phyloP scores from a whole-genome alignment of 2,329 filamentous ascomycete genomes.

The Arachnopeziza araneosa region DNA sequence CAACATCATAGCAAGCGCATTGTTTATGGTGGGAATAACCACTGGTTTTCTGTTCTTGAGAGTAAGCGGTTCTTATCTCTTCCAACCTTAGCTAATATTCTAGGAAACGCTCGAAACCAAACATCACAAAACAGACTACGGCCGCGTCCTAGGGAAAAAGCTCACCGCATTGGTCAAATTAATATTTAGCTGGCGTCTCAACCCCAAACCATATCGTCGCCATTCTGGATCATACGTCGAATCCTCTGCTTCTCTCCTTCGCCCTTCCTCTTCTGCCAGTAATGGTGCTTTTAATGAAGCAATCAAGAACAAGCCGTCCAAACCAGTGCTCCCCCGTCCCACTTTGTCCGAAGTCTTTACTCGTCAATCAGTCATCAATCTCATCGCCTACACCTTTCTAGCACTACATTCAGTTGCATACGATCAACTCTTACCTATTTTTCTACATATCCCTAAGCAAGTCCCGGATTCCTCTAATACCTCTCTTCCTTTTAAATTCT shows the following conservation, averaged over 20 bases:
- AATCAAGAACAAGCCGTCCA: constrained; percentile 2
- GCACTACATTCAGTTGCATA: constrained; percentile 45
- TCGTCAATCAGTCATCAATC: constrained; percentile 66
- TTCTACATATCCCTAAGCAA: constrained; percentile 69
- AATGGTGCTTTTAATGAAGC: constrained; percentile 16
- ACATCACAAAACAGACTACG: constrained; percentile 65
- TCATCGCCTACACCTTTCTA: constrained; percentile 47
- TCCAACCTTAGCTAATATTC: not conserved
- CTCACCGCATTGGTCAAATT: constrained; percentile 40
- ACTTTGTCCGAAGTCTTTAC: constrained; percentile 64
- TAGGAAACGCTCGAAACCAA: constrained; percentile 76
- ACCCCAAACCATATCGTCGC: constrained; percentile 15
- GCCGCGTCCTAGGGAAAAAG: constrained; percentile 64
- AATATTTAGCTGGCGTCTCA: constrained; percentile 10
- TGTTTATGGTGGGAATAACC: constrained; percentile 73
- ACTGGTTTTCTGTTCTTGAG: constrained; percentile 74
- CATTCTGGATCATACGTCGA: constrained; percentile 50
- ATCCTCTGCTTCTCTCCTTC: constrained; percentile 49
- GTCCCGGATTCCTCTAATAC: constrained; percentile 49
- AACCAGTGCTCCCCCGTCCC: constrained; percentile 29
- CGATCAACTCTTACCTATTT: constrained; percentile 84
- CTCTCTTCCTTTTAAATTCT: constrained; percentile 72
- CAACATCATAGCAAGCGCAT: constrained; percentile 68
- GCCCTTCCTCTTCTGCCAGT: constrained; percentile 27
- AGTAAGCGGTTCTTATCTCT: constrained; percentile 35